Conservation (phyloP, 345 rosid species). For the Psidium friedrichsthalianum region DNA sequence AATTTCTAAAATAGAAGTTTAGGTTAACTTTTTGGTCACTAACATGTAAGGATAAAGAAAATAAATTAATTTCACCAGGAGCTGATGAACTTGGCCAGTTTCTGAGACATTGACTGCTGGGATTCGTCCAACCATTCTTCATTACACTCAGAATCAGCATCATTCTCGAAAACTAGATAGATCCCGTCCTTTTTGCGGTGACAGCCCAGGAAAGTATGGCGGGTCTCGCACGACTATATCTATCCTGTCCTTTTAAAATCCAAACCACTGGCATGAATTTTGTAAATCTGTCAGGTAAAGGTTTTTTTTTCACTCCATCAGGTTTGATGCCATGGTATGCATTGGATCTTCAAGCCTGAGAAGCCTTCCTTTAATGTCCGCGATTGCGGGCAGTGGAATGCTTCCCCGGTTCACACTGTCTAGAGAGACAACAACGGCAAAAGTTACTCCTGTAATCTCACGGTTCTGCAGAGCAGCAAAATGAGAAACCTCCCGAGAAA, state of each 20-base stretch:
- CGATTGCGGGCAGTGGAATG: slow-evolving; percentile 11
- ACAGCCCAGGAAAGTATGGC: slow-evolving; percentile 11
- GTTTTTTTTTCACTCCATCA: slow-evolving; percentile 39
- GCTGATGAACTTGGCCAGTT: slow-evolving; percentile 25
- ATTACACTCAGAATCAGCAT: slow-evolving; percentile 30
- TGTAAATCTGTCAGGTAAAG: slow-evolving; percentile 44
- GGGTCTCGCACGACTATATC: slow-evolving; percentile 12
- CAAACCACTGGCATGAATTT: slow-evolving; percentile 16
- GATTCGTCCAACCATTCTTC: slow-evolving; percentile 29
- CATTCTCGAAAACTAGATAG: slow-evolving; percentile 26
- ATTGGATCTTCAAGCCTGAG: not conserved
- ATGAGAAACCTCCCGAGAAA: too few species aligned
- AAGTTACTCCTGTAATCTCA: slow-evolving; percentile 27
- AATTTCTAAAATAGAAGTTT: not conserved
- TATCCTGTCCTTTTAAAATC: slow-evolving; percentile 14
- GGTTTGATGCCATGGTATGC: slow-evolving; percentile 3
- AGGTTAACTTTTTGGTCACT: not conserved
- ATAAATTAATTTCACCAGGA: slow-evolving; percentile 9
- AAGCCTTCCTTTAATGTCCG: slow-evolving; percentile 31
- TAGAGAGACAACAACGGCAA: slow-evolving; percentile 39
- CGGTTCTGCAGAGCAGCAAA: slow-evolving; percentile 24
- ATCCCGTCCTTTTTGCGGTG: slow-evolving; percentile 41
- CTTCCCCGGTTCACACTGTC: slow-evolving; percentile 17
- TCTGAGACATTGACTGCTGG: slow-evolving; percentile 27
- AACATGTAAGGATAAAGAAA: not conserved